phyloP scores from a whole-genome alignment of 2,329 filamentous ascomycete genomes.

The Exutisphaerella laricina region DNA sequence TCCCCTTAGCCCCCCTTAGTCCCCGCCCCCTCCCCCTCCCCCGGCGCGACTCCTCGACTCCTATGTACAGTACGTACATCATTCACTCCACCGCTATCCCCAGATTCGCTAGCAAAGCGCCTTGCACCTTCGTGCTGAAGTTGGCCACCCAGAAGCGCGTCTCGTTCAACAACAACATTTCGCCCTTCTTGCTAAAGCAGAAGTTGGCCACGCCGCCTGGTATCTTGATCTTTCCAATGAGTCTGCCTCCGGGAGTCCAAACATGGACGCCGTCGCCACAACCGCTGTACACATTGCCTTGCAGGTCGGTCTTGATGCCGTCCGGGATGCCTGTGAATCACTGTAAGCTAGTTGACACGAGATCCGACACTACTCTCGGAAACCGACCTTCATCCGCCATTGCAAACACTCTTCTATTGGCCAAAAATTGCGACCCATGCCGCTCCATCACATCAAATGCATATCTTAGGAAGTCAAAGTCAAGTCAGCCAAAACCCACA shows the following conservation, averaged over 20 bases:
- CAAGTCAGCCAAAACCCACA: too few relatives aligned
- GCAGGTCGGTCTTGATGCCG: constrained; percentile 50
- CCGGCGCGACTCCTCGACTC: too few relatives aligned
- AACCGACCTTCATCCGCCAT: constrained; percentile 24
- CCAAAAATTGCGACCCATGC: constrained; percentile 23
- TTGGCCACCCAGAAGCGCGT: constrained; percentile 23
- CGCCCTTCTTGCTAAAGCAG: constrained; percentile 26
- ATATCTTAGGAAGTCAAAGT: too few relatives aligned
- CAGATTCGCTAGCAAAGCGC: constrained; percentile 27
- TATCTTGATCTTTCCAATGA: constrained; percentile 55
- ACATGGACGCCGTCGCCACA: constrained; percentile 53
- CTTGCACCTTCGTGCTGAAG: constrained; percentile 17
- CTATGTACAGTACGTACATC: too few relatives aligned
- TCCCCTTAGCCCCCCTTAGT: too few relatives aligned
- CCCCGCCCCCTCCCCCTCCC: too few relatives aligned
- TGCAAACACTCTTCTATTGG: constrained; percentile 28
- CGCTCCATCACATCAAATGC: constrained; percentile 30
- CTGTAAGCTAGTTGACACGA: background rate
- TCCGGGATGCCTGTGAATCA: constrained; percentile 50
- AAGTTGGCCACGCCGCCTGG: constrained; percentile 36
- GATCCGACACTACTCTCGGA: too few relatives aligned
- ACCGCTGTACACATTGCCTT: constrained; percentile 53
- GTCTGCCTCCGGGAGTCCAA: constrained; percentile 46
- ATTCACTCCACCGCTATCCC: constrained; percentile 20
- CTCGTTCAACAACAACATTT: constrained; percentile 27